These are phyloP conservation scores for Bombardia bombarda DNA, from an alignment of 495 filamentous ascomycete genomes.

Conservation along the genomic window DNA sequence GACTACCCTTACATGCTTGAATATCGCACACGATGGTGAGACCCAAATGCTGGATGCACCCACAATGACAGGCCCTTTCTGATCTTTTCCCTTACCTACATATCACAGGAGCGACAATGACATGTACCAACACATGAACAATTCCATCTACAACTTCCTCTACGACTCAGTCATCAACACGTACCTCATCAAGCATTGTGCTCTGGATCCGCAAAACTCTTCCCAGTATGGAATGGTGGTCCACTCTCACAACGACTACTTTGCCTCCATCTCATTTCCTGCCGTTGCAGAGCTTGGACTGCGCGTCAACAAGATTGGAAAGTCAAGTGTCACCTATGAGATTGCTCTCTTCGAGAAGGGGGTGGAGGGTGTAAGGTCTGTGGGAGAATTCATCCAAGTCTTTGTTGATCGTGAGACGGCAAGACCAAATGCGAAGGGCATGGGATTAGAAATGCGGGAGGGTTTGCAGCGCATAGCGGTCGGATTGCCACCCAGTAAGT, in stretches of 20 bases:
- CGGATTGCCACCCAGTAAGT: background rate
- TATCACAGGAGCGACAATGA: constrained; percentile 87
- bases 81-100: too few species aligned
- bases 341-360: constrained; percentile 77
- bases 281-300: constrained; percentile 73
- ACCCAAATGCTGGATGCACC: too few species aligned
- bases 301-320: constrained; percentile 74
- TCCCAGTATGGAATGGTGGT: constrained; percentile 75
- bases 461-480: background rate
- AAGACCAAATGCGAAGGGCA: constrained; percentile 41
- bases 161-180: constrained; percentile 86
- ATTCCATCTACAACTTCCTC: constrained; percentile 72
- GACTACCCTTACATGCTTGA: constrained; percentile 78
- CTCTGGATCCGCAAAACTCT: constrained; percentile 60
- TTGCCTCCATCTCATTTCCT: constrained; percentile 76
- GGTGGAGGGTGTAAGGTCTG: constrained; percentile 67
- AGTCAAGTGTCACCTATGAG: constrained; percentile 88
- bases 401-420: constrained; percentile 71
- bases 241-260: constrained; percentile 75
- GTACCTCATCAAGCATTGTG: constrained; percentile 77
- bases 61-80: too few species aligned
- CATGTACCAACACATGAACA: constrained; percentile 88
- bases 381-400: constrained; percentile 83
- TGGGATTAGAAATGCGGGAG: background rate
- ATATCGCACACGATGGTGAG: constrained; percentile 84